Percentiles rank a stretch among this genome's conserved stretches.
Conservation (phyloP, 257 asterid species). For the Scutellaria galericulata region DNA sequence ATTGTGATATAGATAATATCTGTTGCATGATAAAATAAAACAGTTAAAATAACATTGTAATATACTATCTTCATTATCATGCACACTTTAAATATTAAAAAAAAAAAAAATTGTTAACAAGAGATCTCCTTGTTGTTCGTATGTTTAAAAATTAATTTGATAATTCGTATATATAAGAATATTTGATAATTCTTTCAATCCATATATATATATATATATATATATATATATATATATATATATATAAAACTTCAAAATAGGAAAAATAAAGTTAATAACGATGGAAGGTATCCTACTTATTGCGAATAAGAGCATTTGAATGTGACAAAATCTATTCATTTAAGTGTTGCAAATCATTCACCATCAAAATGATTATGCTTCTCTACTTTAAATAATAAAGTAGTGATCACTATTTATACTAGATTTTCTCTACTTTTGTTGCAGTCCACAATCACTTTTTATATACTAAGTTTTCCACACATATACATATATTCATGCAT, state of each 20-base stretch:
- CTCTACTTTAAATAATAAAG: constrained; percentile 10
- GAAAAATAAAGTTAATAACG: background rate
- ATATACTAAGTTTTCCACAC: background rate
- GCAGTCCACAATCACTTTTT: constrained; percentile 24
- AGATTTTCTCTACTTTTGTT: constrained; percentile 26
- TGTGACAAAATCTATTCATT: constrained; percentile 27
- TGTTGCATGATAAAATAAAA: too few relatives aligned
- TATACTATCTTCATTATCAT: too few relatives aligned
- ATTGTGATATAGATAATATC: too few relatives aligned
- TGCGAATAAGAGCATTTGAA: constrained; percentile 32
- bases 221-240: background rate
- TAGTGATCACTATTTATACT: constrained; percentile 4
- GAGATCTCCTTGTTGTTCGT: too few relatives aligned
- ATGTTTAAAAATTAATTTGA: too few relatives aligned
- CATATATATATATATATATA: background rate
- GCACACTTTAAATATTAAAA: too few relatives aligned
- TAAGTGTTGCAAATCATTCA: constrained; percentile 6
- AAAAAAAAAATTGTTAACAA: too few relatives aligned
- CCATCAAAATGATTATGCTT: constrained; percentile 20
- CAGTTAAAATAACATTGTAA: too few relatives aligned
- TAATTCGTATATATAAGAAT: too few relatives aligned
- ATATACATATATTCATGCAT: too few relatives aligned
- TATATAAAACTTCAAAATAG: background rate
- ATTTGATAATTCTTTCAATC: too few relatives aligned
- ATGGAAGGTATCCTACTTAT: constrained; percentile 32